A percentile compares a stretch with the other conserved stretches of the same genome.
Conservation (phyloP, 2,329 filamentous ascomycete species). For the Drechslerella stenobrocha region DNA sequence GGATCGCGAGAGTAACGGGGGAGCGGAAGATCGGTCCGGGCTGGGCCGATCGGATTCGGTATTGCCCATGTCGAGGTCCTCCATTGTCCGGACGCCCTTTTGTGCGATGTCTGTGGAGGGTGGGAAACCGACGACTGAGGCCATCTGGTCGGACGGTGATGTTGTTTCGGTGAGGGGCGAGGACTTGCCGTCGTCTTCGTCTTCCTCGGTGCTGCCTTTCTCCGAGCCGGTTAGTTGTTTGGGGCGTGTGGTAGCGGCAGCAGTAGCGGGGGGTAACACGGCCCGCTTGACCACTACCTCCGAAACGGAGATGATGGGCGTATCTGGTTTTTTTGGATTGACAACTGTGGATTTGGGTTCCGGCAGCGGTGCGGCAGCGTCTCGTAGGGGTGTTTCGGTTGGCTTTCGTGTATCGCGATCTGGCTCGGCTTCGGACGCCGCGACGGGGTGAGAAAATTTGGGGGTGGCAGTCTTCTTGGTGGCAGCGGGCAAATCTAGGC, state of each 20-base stretch:
- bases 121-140: slow-evolving; percentile 44
- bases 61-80: slow-evolving; percentile 50
- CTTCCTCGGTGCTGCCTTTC: slow-evolving; percentile 44
- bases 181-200: slow-evolving; percentile 47
- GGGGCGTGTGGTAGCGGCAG: slow-evolving; percentile 2
- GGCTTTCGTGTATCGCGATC: slow-evolving; percentile 38
- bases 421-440: slow-evolving; percentile 34
- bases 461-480: slow-evolving; percentile 41
- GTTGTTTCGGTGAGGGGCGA: slow-evolving; percentile 43
- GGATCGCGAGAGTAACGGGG: slow-evolving; percentile 60
- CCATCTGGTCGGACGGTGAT: slow-evolving; percentile 40
- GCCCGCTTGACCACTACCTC: slow-evolving; percentile 20
- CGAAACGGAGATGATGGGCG: slow-evolving; percentile 20
- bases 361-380: slow-evolving; percentile 26
- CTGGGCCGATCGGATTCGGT: slow-evolving; percentile 49
- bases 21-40: slow-evolving; percentile 48
- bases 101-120: slow-evolving; percentile 49
- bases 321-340: slow-evolving; percentile 23
- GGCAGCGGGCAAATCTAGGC: slow-evolving; percentile 21
- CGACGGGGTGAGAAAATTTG: slow-evolving; percentile 43
- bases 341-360: slow-evolving; percentile 16
- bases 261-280: slow-evolving; percentile 42
- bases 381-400: slow-evolving; percentile 14
- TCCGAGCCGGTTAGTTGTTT: slow-evolving; percentile 40
- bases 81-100: slow-evolving; percentile 45